Conservation (phyloP, 176 grass and related monocot genomes). For the Dactylis glomerata region DNA sequence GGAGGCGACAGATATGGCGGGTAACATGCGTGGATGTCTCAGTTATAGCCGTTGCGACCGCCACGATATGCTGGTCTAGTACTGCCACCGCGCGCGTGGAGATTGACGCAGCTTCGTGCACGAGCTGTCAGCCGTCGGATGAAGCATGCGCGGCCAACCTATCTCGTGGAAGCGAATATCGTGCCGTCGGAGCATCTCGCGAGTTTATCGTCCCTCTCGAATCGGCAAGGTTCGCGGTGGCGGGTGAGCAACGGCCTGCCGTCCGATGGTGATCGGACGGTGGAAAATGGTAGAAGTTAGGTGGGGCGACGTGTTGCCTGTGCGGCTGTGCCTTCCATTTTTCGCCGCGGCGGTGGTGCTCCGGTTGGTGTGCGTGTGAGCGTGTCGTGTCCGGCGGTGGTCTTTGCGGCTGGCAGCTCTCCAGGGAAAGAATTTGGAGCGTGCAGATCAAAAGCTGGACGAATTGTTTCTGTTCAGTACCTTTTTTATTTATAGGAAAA, state of each 20-base stretch:
- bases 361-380: conserved; percentile 13
- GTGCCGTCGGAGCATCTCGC: background rate
- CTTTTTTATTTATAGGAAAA: too few species aligned
- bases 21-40: conserved; percentile 43
- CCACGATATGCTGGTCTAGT: background rate
- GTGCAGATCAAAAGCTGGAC: background rate
- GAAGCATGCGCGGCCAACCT: background rate
- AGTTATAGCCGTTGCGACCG: conserved; percentile 61
- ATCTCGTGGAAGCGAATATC: background rate
- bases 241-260: accelerated
- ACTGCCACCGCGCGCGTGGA: background rate
- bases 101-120: background rate
- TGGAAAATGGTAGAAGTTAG: background rate
- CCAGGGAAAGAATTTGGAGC: background rate
- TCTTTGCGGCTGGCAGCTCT: conserved; percentile 1
- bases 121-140: background rate
- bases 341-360: background rate
- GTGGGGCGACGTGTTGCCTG: conserved; percentile 29
- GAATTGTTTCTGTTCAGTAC: background rate
- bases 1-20: conserved; percentile 46
- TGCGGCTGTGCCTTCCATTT: background rate
- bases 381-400: background rate
- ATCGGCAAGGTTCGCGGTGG: background rate
- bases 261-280: conserved; percentile 6
- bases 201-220: background rate